Conservation (phyloP, 1,284 basidiomycete species). For the Peniophora sp. region DNA sequence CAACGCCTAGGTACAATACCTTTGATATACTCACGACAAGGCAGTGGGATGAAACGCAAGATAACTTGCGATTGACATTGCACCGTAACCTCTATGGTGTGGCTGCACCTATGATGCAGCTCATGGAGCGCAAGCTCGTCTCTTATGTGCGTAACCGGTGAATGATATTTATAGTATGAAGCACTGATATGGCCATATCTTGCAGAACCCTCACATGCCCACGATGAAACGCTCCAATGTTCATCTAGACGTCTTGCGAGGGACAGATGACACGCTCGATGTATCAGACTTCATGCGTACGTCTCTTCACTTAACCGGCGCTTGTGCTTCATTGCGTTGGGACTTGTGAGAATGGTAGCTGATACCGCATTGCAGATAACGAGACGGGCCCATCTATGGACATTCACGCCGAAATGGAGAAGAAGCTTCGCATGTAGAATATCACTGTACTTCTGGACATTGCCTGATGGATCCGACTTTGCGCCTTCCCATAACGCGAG, state of each 20-base stretch:
- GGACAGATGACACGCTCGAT: constrained; percentile 78
- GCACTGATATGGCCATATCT: background rate
- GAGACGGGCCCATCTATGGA: constrained; percentile 45
- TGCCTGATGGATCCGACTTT: too few relatives aligned
- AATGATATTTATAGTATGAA: constrained; percentile 18
- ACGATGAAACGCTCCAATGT: constrained; percentile 65
- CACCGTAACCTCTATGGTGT: constrained; percentile 83
- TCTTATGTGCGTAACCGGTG: constrained; percentile 63
- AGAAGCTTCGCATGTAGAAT: constrained; percentile 46
- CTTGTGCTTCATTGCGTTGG: background rate
- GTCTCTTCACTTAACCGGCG: constrained; percentile 15
- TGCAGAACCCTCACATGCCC: constrained; percentile 58
- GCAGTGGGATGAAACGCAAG: constrained; percentile 92
- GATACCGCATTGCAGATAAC: constrained; percentile 31
- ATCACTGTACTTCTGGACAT: constrained; percentile 5
- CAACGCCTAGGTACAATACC: background rate
- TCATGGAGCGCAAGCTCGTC: constrained; percentile 94
- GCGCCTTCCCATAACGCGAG: too few relatives aligned
- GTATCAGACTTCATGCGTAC: constrained; percentile 70
- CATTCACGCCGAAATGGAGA: constrained; percentile 69
- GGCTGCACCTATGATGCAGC: constrained; percentile 78
- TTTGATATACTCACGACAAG: background rate
- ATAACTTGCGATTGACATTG: constrained; percentile 79
- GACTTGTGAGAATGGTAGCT: background rate
- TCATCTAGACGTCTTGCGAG: constrained; percentile 86